Evolutionary conservation across 1,284 basidiomycete species (phyloP).

Genomic region (Puccinia horiana): DNA sequence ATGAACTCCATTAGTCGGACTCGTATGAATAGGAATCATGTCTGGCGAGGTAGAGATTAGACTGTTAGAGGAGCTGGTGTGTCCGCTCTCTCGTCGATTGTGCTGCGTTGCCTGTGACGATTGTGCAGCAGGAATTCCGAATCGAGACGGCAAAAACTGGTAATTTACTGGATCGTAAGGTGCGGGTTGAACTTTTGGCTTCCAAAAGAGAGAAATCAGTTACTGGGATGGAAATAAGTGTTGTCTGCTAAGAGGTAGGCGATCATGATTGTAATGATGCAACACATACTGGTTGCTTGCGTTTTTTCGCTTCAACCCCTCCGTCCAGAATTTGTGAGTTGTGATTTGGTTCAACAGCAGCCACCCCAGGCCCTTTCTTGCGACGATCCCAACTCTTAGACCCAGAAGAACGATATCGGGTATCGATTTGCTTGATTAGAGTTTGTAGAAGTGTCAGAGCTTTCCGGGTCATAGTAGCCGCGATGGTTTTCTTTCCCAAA

Average conservation of each 20-base stretch:
- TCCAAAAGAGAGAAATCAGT: neutral
- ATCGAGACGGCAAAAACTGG: neutral
- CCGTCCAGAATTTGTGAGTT: neutral
- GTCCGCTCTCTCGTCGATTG: neutral
- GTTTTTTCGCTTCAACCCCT: slow-evolving; percentile 10
- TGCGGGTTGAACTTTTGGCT: neutral
- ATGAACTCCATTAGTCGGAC: neutral
- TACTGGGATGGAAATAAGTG: no score
- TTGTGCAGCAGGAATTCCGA: neutral
- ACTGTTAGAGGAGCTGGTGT: neutral
- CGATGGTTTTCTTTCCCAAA: slow-evolving; percentile 17
- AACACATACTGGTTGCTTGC: neutral
- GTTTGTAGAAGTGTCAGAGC: slow-evolving; percentile 4
- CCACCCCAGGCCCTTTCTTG: slow-evolving; percentile 13
- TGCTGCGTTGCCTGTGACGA: neutral
- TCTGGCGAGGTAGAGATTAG: neutral
- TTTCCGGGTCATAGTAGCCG: slow-evolving; percentile 17
- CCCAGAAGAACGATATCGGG: neutral
- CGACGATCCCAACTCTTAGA: slow-evolving; percentile 15
- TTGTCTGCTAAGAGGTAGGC: no score
- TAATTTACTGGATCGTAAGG: neutral
- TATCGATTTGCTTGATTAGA: slow-evolving; percentile 18
- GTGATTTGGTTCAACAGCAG: neutral
- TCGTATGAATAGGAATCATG: neutral
- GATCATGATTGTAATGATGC: neutral